Evolutionary conservation across 768 basidiomycete genomes (phyloP).

Genomic region (Naganishia vaughanmartiniae): DNA sequence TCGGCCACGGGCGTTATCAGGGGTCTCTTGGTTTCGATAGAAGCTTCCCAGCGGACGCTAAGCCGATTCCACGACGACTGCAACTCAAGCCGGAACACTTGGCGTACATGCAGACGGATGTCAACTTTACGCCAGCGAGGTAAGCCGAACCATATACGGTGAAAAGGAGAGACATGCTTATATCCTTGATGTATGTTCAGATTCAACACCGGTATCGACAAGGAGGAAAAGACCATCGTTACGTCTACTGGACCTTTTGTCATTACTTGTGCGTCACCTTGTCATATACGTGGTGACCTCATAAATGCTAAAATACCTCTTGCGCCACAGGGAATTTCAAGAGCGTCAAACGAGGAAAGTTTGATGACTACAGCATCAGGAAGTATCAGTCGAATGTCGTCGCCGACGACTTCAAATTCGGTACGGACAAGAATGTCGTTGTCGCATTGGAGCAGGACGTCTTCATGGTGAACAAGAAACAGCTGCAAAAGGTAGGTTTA

Average conservation of each 20-base stretch:
- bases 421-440: constrained; percentile 94
- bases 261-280: constrained; percentile 65
- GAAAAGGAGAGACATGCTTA: not conserved
- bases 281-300: not conserved
- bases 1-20: constrained; percentile 81
- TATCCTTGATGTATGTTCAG: constrained; percentile 54
- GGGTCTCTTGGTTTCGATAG: constrained; percentile 86
- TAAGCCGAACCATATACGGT: constrained; percentile 47
- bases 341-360: constrained; percentile 86
- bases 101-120: constrained; percentile 83
- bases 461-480: constrained; percentile 88
- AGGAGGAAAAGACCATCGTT: constrained; percentile 90
- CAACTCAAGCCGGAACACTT: constrained; percentile 88
- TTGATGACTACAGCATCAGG: constrained; percentile 94
- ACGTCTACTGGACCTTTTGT: constrained; percentile 90
- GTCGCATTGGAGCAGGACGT: constrained; percentile 94
- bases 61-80: constrained; percentile 83
- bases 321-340: constrained; percentile 68
- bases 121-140: constrained; percentile 92
- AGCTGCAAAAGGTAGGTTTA: constrained; percentile 70
- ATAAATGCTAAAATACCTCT: not conserved
- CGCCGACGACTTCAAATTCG: constrained; percentile 96
- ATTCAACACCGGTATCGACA: constrained; percentile 85
- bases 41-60: constrained; percentile 89
- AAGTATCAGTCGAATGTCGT: constrained; percentile 88